A percentile compares a stretch with the other conserved stretches of the same genome.
phyloP scores from a whole-genome alignment of 345 rosid genomes.

The Dimocarpus longan region DNA sequence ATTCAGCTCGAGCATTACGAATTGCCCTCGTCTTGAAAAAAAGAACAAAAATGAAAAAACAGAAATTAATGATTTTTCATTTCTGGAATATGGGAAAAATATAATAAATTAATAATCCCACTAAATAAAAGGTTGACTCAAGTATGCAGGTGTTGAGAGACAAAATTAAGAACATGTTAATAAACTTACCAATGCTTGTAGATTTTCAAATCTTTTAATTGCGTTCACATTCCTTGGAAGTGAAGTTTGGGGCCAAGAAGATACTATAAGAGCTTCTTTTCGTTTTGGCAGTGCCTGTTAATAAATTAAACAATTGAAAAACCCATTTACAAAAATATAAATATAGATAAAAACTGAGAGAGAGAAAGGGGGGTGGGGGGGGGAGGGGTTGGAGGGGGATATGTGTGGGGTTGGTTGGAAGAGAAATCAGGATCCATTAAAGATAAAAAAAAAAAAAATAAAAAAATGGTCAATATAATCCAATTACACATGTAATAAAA shows the following conservation, averaged over 20 bases:
- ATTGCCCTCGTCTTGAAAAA: slow-evolving; percentile 73
- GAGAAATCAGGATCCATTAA: neutral
- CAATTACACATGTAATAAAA: neutral
- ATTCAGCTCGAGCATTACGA: slow-evolving; percentile 95
- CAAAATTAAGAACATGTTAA: slow-evolving; percentile 16
- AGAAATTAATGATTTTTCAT: slow-evolving; percentile 20
- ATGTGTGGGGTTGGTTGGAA: neutral
- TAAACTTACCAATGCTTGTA: slow-evolving; percentile 79
- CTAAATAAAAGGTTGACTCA: neutral
- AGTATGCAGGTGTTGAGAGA: neutral
- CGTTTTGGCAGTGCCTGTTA: slow-evolving; percentile 74
- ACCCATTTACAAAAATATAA: neutral
- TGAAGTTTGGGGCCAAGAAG: slow-evolving; percentile 82
- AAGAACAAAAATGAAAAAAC: slow-evolving; percentile 1
- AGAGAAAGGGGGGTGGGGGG: too few species aligned
- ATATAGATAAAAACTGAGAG: neutral
- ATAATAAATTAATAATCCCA: neutral
- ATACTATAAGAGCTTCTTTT: slow-evolving; percentile 84
- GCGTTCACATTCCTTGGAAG: slow-evolving; percentile 65
- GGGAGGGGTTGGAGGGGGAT: too few species aligned
- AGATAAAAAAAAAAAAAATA: neutral
- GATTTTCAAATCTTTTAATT: slow-evolving; percentile 79
- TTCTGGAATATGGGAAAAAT: neutral
- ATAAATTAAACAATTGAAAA: slow-evolving; percentile 10
- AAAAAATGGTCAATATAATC: neutral